Evolutionary conservation across 768 basidiomycete genomes (phyloP).

Genomic region (Chlorophyllum brunneum): DNA sequence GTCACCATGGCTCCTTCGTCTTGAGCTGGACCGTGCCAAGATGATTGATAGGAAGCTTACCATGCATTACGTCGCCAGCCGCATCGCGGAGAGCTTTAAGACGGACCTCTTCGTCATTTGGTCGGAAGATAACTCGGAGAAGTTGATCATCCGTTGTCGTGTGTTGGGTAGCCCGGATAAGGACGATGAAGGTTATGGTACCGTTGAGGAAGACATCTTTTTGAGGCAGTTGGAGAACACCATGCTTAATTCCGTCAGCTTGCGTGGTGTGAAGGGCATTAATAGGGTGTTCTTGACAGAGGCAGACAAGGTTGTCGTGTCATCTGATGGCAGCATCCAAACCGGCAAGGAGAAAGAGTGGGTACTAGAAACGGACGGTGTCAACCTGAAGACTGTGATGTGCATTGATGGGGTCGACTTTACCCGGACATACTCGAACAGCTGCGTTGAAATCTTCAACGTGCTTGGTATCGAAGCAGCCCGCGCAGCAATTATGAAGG

Average conservation of each 20-base stretch:
- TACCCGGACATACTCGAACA: slow-evolving; percentile 92
- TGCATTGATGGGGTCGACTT: slow-evolving; percentile 94
- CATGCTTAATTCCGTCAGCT: slow-evolving; percentile 91
- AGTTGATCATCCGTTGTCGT: slow-evolving; percentile 95
- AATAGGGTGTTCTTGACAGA: slow-evolving; percentile 91
- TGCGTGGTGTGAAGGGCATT: slow-evolving; percentile 91
- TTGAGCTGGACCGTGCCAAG: slow-evolving; percentile 94
- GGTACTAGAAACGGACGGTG: slow-evolving; percentile 96
- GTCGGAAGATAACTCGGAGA: slow-evolving; percentile 98
- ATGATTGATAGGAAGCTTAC: slow-evolving; percentile 97
- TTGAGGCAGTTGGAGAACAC: slow-evolving; percentile 93
- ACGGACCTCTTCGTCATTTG: slow-evolving; percentile 97
- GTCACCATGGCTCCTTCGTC: slow-evolving; percentile 95
- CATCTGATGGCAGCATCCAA: slow-evolving; percentile 62
- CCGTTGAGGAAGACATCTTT: slow-evolving; percentile 92
- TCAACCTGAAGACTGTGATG: slow-evolving; percentile 94
- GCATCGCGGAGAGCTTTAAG: slow-evolving; percentile 93
- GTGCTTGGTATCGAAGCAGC: slow-evolving; percentile 97
- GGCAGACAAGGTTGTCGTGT: slow-evolving; percentile 72
- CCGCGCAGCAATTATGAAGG: slow-evolving; percentile 89
- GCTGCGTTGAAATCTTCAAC: slow-evolving; percentile 90
- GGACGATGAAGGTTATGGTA: slow-evolving; percentile 73
- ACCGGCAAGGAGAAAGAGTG: slow-evolving; percentile 76
- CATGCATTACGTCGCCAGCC: slow-evolving; percentile 91
- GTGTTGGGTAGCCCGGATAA: slow-evolving; percentile 82